These are phyloP conservation scores for Flaveria floridana DNA, from an alignment of 140 eudicot genomes.

Conservation along the genomic window DNA sequence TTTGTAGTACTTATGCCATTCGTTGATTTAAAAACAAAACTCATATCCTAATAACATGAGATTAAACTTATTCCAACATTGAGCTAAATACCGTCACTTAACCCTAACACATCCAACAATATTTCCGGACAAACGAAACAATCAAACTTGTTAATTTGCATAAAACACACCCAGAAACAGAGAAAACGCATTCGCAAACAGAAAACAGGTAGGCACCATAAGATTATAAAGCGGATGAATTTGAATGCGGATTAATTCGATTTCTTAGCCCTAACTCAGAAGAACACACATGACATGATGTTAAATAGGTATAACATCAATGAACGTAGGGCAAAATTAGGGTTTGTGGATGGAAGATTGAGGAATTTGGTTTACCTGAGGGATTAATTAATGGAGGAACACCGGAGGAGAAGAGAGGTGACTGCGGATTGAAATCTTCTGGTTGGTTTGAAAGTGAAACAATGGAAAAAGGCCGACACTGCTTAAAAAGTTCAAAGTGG, in stretches of 20 bases:
- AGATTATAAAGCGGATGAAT: neutral
- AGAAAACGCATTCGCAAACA: neutral
- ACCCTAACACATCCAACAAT: slow-evolving; percentile 6
- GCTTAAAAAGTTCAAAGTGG: neutral
- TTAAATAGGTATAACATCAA: neutral
- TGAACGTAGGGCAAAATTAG: slow-evolving; percentile 20
- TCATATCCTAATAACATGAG: neutral
- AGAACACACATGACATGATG: neutral
- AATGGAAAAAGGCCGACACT: slow-evolving; percentile 15
- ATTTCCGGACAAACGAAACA: neutral
- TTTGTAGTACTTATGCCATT: neutral
- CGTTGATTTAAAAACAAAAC: neutral
- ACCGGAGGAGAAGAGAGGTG: slow-evolving; percentile 19
- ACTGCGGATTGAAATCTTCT: slow-evolving; percentile 34
- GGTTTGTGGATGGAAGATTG: slow-evolving; percentile 4
- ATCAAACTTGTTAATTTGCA: slow-evolving; percentile 15
- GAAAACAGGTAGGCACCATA: slow-evolving; percentile 2
- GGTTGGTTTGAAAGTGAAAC: slow-evolving; percentile 23
- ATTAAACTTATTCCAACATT: neutral
- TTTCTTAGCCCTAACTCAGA: slow-evolving; percentile 30
- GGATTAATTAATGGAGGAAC: neutral
- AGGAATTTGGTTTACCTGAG: slow-evolving; percentile 22
- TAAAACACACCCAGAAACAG: neutral
- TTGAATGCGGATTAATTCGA: slow-evolving; percentile 5
- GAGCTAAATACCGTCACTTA: neutral